Evolutionary conservation across 495 filamentous ascomycete species (phyloP), one percentile per base, ranked within the genome.

Genomic region (Oleoguttula mirabilis): DNA sequence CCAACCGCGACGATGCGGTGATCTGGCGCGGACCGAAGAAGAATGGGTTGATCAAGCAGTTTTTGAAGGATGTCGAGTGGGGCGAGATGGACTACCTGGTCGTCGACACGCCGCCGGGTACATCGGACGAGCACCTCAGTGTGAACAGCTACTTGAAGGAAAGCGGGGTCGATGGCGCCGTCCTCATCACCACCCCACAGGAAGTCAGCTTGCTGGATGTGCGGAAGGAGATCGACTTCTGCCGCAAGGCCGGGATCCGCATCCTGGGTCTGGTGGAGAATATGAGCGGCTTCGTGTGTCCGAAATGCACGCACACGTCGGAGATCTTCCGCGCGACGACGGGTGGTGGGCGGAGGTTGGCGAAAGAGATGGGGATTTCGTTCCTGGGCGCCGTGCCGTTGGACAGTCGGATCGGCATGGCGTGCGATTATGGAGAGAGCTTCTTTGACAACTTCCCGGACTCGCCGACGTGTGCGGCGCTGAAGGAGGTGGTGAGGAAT

Each of bases 1-100:
- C 90, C 0, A 83, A 83, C 43, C 67, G 82, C 3, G 90, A 96
- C 54, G 85, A 90, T 47, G 92, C 90, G 3, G 77, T 96, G 10
- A 96, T 98, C 45, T 98, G 90, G 92, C 70, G 88, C 21, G 90
- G 90, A 0, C 81, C 92, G 3, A 98, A 96, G 71, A 98, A 96
- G 73, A 98, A 94, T 55, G 90, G 90, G 1, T 60, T 98, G 43
- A 96, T 98, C 57, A 98, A 96, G 66, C 82, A 88, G 62, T 98
- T 98, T 54, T 55, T 98, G 20, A 92, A 88, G 62, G 92, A 98
- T 58, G 92, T 96, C 19, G 84, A 88, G 56, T 96, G 92, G 90
- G 90, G 92, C 10, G 81, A 88, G 46, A 65, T 96, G 61, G 92
- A 98, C 50, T 92, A 84, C 53, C 51, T 98, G 50, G 68, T 98